Conservation (phyloP, 2,329 filamentous ascomycete species). For the Diaporthe sp. region DNA sequence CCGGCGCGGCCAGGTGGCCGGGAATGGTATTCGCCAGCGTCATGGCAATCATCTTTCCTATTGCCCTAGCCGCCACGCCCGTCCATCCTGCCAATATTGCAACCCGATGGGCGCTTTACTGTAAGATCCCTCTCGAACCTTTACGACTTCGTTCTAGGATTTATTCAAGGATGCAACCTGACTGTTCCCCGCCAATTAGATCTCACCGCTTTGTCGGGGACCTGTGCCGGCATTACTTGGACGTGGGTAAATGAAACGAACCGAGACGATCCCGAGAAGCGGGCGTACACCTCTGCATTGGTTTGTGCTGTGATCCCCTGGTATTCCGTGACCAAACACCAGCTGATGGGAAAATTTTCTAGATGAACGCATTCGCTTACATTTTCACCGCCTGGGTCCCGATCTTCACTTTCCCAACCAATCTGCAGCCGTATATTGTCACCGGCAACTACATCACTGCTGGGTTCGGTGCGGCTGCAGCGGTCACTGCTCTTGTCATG, state of each 20-base stretch:
- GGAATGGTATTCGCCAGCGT: conserved; percentile 44
- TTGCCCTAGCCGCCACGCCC: conserved; percentile 44
- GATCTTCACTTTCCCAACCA: conserved; percentile 48
- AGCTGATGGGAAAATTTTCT: not conserved
- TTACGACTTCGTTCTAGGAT: fast-evolving
- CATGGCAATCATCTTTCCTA: conserved; percentile 45
- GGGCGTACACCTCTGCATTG: conserved; percentile 46
- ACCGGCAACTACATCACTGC: conserved; percentile 47
- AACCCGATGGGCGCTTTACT: conserved; percentile 6
- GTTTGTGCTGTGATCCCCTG: conserved; percentile 35
- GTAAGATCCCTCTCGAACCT: not conserved
- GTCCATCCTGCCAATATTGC: conserved; percentile 39
- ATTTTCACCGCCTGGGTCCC: conserved; percentile 48
- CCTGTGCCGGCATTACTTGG: conserved; percentile 6
- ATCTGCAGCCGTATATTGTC: conserved; percentile 47
- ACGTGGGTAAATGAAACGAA: conserved; percentile 45
- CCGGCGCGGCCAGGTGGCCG: conserved; percentile 44
- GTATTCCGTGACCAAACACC: not conserved
- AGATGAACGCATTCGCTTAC: conserved; percentile 48
- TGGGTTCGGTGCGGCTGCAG: conserved; percentile 42
- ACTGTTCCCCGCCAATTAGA: not conserved
- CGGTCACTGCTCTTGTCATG: conserved; percentile 40
- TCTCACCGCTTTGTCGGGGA: not conserved
- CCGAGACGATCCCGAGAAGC: conserved; percentile 45
- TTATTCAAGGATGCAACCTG: not conserved